Conservation (phyloP, 305 asterid species). For the Fraxinus baroniana region DNA sequence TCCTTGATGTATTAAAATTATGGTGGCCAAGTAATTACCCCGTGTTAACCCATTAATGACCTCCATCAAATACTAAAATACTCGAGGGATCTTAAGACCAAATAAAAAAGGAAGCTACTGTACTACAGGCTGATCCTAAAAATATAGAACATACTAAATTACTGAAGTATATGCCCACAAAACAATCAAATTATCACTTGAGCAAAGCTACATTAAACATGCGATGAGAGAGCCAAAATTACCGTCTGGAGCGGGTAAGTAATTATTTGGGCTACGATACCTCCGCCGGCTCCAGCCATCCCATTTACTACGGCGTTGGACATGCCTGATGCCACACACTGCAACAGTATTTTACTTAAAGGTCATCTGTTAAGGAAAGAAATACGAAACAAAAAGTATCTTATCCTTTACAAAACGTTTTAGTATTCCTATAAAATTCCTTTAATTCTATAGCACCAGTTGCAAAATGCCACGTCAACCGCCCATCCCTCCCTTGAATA, state of each 20-base stretch:
- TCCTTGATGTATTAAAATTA: not conserved
- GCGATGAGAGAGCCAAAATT: not conserved
- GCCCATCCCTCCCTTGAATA: constrained; percentile 14
- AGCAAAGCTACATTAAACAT: not conserved
- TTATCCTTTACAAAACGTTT: constrained; percentile 16
- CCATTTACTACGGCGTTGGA: constrained; percentile 90
- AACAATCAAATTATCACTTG: not conserved
- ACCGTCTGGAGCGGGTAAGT: constrained; percentile 92
- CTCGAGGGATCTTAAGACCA: not conserved
- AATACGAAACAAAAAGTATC: not conserved
- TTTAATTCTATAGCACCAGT: not conserved
- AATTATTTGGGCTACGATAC: constrained; percentile 77
- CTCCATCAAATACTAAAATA: constrained; percentile 1
- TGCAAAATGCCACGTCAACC: constrained; percentile 23
- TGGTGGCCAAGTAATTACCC: not conserved
- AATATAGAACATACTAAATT: not conserved
- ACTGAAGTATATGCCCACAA: not conserved
- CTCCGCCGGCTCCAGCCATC: constrained; percentile 92
- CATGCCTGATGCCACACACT: constrained; percentile 32
- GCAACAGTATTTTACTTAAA: not conserved
- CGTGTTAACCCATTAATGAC: not conserved
- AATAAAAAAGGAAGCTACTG: not conserved
- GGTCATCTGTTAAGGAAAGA: not conserved
- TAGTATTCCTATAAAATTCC: not conserved
- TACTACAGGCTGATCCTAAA: not conserved